A percentile compares a stretch with the other conserved stretches of the same genome.
Conservation (phyloP, 331 rosid genomes). For the Ulmus americana region DNA sequence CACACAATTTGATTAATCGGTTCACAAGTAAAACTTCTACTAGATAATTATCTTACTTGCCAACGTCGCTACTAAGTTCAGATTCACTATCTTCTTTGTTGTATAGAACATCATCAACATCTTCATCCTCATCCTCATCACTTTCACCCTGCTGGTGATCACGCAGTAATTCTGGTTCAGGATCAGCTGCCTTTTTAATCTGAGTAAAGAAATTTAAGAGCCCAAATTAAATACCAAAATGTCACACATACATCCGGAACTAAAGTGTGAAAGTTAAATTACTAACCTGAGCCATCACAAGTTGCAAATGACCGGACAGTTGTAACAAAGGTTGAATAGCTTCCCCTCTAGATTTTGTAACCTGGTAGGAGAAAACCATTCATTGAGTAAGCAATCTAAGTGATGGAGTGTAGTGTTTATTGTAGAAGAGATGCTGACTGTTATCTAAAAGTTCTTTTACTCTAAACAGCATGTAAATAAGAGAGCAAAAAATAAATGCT, state of each 20-base stretch:
- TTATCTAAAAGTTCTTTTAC: constrained; percentile 1
- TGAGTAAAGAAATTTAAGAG: constrained; percentile 23
- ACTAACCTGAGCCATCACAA: constrained; percentile 70
- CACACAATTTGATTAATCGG: not conserved
- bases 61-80: constrained; percentile 66
- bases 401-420: not conserved
- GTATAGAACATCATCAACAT: constrained; percentile 41
- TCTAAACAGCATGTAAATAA: not conserved
- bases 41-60: constrained; percentile 32
- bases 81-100: constrained; percentile 61
- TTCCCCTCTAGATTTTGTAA: constrained; percentile 53
- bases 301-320: constrained; percentile 79
- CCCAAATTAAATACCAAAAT: constrained; percentile 15
- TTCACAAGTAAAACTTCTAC: not conserved
- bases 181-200: constrained; percentile 64
- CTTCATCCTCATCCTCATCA: constrained; percentile 51
- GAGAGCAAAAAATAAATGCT: not conserved
- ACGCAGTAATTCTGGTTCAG: constrained; percentile 22
- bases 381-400: constrained; percentile 1
- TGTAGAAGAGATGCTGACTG: not conserved
- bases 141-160: constrained; percentile 30
- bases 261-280: constrained; percentile 12
- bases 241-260: constrained; percentile 7
- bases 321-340: constrained; percentile 61
- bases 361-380: constrained; percentile 35